Evolutionary conservation across 202 grass and related monocot species (phyloP).

Genomic region (Elaeis oleifera): DNA sequence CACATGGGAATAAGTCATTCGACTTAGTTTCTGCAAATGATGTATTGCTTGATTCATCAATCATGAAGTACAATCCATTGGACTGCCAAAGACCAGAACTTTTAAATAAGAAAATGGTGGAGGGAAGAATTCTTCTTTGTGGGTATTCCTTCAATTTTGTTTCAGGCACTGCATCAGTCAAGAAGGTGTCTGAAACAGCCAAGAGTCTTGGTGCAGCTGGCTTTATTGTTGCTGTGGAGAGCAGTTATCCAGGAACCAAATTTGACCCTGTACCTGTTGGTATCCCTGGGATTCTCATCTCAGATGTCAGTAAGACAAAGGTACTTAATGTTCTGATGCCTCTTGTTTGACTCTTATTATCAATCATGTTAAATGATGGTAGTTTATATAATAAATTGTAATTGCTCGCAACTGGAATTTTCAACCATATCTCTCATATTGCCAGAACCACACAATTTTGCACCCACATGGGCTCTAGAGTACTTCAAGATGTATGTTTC

Average conservation of each 20-base stretch:
- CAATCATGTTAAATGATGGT: too few relatives aligned
- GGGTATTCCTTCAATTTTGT: constrained; percentile 98
- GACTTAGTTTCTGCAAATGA: constrained; percentile 70
- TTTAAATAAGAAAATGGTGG: constrained; percentile 75
- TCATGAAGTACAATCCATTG: constrained; percentile 74
- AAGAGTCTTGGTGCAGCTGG: constrained; percentile 76
- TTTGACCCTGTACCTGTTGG: constrained; percentile 93
- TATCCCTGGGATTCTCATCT: constrained; percentile 88
- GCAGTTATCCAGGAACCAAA: constrained; percentile 87
- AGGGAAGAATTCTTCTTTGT: constrained; percentile 88
- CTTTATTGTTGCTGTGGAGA: constrained; percentile 89
- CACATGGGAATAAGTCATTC: constrained; percentile 72
- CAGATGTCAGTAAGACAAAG: constrained; percentile 76
- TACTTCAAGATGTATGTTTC: too few relatives aligned
- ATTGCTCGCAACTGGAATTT: too few relatives aligned
- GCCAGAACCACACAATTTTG: too few relatives aligned
- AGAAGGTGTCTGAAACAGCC: constrained; percentile 82
- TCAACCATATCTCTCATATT: too few relatives aligned
- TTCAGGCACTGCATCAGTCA: constrained; percentile 93
- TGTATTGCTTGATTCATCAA: constrained; percentile 67
- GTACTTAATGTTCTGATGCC: constrained; percentile 26
- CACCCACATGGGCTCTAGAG: too few relatives aligned
- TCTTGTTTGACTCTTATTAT: neutral
- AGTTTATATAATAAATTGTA: too few relatives aligned
- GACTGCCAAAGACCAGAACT: constrained; percentile 94